phyloP scores from a whole-genome alignment of 352 stramenopile genomes.

The Phytopythium cucurbitacearum region DNA sequence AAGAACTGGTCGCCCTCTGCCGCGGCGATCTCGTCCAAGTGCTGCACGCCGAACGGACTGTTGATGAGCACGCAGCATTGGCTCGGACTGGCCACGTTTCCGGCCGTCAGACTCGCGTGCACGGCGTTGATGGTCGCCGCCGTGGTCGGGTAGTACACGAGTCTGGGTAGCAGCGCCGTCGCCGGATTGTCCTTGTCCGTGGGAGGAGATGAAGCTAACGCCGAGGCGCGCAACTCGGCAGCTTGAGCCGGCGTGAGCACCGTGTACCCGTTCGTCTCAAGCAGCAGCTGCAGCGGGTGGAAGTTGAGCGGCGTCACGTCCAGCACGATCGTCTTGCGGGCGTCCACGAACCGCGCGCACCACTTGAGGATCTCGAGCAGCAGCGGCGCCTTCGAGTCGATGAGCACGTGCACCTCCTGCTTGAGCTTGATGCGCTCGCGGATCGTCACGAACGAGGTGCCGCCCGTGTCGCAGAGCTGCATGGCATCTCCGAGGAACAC shows the following conservation, averaged over 20 bases:
- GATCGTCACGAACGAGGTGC: conserved; percentile 42
- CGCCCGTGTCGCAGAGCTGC: conserved; percentile 46
- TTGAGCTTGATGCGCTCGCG: conserved; percentile 44
- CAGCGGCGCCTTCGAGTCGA: conserved; percentile 57
- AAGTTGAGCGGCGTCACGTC: conserved; percentile 59
- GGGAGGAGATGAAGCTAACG: too few relatives aligned
- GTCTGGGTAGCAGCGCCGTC: conserved; percentile 35
- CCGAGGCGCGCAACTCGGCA: conserved; percentile 16
- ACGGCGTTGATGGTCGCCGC: conserved; percentile 61
- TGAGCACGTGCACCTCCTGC: conserved; percentile 63
- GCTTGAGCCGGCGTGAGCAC: conserved; percentile 41
- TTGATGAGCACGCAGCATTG: conserved; percentile 65
- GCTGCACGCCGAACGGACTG: conserved; percentile 47
- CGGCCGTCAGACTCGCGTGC: conserved; percentile 41
- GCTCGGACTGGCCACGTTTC: conserved; percentile 32
- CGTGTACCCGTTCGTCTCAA: conserved; percentile 40
- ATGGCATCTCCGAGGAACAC: conserved; percentile 55
- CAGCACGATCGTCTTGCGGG: conserved; percentile 49
- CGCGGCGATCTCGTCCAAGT: conserved; percentile 50
- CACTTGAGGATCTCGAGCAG: conserved; percentile 54
- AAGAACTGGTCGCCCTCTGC: conserved; percentile 48
- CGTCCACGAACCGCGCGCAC: conserved; percentile 43
- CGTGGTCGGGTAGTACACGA: conserved; percentile 62
- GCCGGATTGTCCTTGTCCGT: conserved; percentile 9
- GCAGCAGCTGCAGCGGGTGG: conserved; percentile 27